Base-by-base conservation (phyloP, 2,329 filamentous ascomycete genomes). In the Gaeumannomyces sp. region DNA sequence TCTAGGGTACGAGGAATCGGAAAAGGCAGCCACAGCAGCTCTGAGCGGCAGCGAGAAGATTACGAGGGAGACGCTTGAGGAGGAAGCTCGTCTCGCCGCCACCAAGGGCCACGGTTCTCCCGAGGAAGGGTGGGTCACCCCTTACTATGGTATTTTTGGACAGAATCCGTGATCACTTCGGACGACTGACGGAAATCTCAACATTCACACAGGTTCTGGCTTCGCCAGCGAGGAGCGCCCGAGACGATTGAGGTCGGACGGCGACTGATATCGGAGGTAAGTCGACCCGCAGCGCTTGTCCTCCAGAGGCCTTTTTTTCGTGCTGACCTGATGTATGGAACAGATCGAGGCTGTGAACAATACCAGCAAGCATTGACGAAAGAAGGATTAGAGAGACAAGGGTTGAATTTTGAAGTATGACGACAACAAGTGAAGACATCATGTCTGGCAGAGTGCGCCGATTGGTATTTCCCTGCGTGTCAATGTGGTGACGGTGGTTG, bases 61-160 rank as follows among this genome's bases (percentile, higher is more conserved):
- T 66, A 91, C 85, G 3, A 79, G 85, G 35, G 82, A 79, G 67
- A 82, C 80, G 7, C 78, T 93, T 1, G 89, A 93, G 73, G 89
- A 86, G 63, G 84, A 86, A 67, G 84, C 84, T 2, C 79, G 83
- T 29, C 73, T 77, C 64, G 74, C 80, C n/a, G 85, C 83, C 1
- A 75, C 80, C 13, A 74, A 73, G 13, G 82, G 82, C 3, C 78
- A 81, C 59, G 80, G 80, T 53, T 78, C 78, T 4, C 79, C 83
- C 1, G 84, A 86, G 67, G 79, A 86, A 67, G 68, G 76, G 80
- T 84, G 72, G 76, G 81, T 70, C 13, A 56, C 58, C 25, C 35
- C 22, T 19, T 64, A 13, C 27, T 4, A 4, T 29, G 35, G 59
- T 31, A 33, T 25, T n/a, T 33, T n/a, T 6, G 45, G 2, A 50